Base-by-base conservation (phyloP, 495 filamentous ascomycete species). In the Penicillium atrosanguineum region DNA sequence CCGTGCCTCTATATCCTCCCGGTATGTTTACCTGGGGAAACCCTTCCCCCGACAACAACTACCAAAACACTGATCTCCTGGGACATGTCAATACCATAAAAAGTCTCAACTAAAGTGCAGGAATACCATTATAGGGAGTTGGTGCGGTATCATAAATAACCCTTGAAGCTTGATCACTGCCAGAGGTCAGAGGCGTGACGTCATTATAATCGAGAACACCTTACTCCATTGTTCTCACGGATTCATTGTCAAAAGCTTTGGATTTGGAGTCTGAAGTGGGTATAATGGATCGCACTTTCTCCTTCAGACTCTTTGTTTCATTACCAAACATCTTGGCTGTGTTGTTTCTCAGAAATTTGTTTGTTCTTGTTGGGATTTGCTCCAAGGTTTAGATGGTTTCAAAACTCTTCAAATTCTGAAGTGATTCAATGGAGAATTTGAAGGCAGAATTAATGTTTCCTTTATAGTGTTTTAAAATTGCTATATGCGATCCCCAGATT, bases 51-150 rank as follows among this genome's bases (percentile, higher is more conserved):
- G 47, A 37, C 47, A 61, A 34, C 54, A 61, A 49, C 50, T 54
- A 44, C 55, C 57, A 49, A 60, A 60, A 44, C 57, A 60, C 48
- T 60, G 57, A 60, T 60, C 57, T 44, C 57, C 57, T 60, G 57
- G 31, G 23, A 55, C 21, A 28, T 21, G 52, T 60, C 41, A 55
- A 60, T 55, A 60, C 20, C 42, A 34, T 40, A 48, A 52, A 45
- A n/a, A 19, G 19, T 4, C 18, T 14, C 26, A 44, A 12, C 36
- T 25, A 34, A 48, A 52, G 48, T 48, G 21, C 44, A 55, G 36
- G 57, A 43, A 55, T 60, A 60, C 57, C 52, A 52, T 60, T 60
- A 16, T 60, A 60, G 12, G 48, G 40, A 50, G 28, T 18, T 9
- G 52, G 31, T 26, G 48, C 44, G 31, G 48, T 46, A 14, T 50